phyloP scores from a whole-genome alignment of 2,329 filamentous ascomycete species.

The Anthostomella pinea region DNA sequence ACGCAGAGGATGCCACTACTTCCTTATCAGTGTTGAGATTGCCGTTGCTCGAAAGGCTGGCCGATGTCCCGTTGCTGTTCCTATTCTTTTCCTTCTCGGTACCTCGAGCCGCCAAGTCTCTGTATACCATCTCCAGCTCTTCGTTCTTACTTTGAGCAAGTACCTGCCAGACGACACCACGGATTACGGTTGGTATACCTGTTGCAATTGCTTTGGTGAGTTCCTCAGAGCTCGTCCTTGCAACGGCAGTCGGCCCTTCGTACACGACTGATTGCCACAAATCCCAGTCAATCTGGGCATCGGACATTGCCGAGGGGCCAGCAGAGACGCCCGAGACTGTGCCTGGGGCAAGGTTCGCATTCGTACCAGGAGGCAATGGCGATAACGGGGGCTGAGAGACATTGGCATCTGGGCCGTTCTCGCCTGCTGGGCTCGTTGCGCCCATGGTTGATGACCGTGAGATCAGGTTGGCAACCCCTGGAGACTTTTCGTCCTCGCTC shows the following conservation, averaged over 20 bases:
- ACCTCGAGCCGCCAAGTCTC: constrained; percentile 73
- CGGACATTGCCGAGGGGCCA: constrained; percentile 67
- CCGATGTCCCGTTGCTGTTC: constrained; percentile 51
- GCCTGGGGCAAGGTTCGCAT: constrained; percentile 73
- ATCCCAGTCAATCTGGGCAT: constrained; percentile 93
- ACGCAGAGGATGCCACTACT: constrained; percentile 71
- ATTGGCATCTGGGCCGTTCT: constrained; percentile 25
- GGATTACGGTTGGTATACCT: constrained; percentile 90
- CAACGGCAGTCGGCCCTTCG: constrained; percentile 84
- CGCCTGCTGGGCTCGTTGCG: constrained; percentile 24
- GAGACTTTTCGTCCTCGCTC: constrained; percentile 52
- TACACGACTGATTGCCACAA: constrained; percentile 96
- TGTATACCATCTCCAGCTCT: constrained; percentile 83
- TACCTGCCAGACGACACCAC: constrained; percentile 99
- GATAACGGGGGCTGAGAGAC: constrained; percentile 35
- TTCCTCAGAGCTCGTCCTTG: constrained; percentile 83
- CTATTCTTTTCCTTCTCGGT: constrained; percentile 75
- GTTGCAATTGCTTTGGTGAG: constrained; percentile 86
- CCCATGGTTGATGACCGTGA: constrained; percentile 17
- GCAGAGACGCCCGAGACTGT: constrained; percentile 79
- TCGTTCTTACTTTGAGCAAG: constrained; percentile 93
- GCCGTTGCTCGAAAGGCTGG: constrained; percentile 52
- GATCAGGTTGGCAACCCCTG: constrained; percentile 28
- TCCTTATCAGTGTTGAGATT: constrained; percentile 62
- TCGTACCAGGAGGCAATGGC: constrained; percentile 61